Base-by-base conservation (phyloP, 139 green algal species). In the Desmodesmus armatus region DNA sequence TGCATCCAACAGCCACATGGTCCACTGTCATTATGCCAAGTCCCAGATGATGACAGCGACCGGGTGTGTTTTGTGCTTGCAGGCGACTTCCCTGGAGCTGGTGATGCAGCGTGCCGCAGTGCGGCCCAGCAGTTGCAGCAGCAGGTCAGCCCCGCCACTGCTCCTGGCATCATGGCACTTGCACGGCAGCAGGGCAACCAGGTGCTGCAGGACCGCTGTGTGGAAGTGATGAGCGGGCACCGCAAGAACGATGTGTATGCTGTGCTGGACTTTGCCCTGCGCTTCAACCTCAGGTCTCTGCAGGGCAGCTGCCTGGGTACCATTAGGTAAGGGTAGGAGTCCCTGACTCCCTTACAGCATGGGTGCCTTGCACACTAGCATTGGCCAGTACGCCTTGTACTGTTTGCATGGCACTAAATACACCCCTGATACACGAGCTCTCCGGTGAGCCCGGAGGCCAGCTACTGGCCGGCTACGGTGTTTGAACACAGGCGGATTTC, bases 151-250 rank as follows among this genome's bases (percentile, higher is more conserved):
- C 21, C 66, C 31, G 41, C 39, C 21, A 85, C 65, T 58, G 80
- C 80, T 29, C 47, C 80, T 27, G 40, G 51, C 44, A 85, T 79
- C 47, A 85, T 85, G 80, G 66, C 47, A 0, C 33, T 85, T 5
- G 80, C 80, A 15, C 23, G 35, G 23, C 66, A 70, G 43, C 47
- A 37, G 31, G 31, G 55, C 33, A 70, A 70, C 66, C 39, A 70
- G 49, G 47, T 29, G 66, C 66, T 85, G 66, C 80, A 85, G 80
- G 80, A 80, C 5, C 80, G 69, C 35, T 86, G 80, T 51, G 60
- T 51, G 33, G 49, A 69, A 0, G 51, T 80, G 2, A 86, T 86
- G 67, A 25, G 53, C 21, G 27, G 47, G 15, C 67, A 80, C 37
- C 58, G 80, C 25, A 72, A 80, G 67, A 67, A 78, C 47, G 80